A percentile compares a stretch with the other conserved stretches of the same genome.
Evolutionary conservation across 2,329 filamentous ascomycete genomes (phyloP).

Genomic region (Fusarium bactridioides): DNA sequence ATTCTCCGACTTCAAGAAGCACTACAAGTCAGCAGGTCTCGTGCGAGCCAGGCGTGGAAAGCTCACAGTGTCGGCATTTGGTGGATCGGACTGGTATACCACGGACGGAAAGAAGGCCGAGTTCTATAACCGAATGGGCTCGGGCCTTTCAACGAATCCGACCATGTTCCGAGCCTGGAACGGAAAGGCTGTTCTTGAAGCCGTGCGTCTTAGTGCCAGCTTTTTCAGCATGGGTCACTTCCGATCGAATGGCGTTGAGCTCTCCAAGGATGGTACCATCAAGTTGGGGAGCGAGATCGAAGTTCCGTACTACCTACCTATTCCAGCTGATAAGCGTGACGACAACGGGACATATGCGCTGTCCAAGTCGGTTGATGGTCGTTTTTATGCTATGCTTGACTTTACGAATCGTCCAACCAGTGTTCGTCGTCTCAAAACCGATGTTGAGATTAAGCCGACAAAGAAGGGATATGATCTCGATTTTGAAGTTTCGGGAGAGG

Average conservation of each 20-base stretch:
- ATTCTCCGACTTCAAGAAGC: background rate
- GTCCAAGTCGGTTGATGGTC: constrained; percentile 3
- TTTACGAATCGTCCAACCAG: constrained; percentile 7
- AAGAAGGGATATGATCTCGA: constrained; percentile 7
- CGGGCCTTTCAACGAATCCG: constrained; percentile 22
- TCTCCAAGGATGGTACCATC: background rate
- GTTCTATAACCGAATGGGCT: constrained; percentile 24
- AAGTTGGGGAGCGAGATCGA: constrained; percentile 8
- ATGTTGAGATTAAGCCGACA: background rate
- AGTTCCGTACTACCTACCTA: constrained; percentile 13
- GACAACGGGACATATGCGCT: constrained; percentile 12
- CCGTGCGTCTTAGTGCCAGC: constrained; percentile 8
- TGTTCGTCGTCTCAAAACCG: constrained; percentile 13
- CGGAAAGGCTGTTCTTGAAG: constrained; percentile 20
- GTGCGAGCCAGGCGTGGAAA: constrained; percentile 10
- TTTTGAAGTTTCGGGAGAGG: constrained; percentile 15
- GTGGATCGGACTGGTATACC: constrained; percentile 25
- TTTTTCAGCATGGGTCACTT: constrained; percentile 30
- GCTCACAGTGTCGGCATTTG: constrained; percentile 18
- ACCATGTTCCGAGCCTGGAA: constrained; percentile 32
- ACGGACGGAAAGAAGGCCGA: constrained; percentile 19
- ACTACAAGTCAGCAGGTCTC: constrained; percentile 5
- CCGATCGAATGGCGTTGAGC: constrained; percentile 15
- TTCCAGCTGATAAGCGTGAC: background rate
- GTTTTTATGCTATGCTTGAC: constrained; percentile 16